Evolutionary conservation across 441 rosid species (phyloP).

Genomic region (Pelargonium citronellum): DNA sequence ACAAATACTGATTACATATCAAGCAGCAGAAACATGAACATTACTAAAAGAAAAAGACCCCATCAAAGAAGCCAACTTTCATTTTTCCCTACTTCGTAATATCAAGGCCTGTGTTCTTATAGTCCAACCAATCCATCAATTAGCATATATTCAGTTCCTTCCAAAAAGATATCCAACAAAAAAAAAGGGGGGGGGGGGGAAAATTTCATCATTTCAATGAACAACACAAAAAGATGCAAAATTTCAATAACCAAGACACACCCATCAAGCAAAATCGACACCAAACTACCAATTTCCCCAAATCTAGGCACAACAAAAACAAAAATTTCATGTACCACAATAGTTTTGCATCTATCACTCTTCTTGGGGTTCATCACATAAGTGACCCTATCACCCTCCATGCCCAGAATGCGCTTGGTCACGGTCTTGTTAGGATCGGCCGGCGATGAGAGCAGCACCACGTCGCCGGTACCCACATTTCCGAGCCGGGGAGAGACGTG

Average conservation of each 20-base stretch:
- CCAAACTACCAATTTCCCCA: not conserved
- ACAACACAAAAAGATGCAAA: not conserved
- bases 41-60: too few species aligned
- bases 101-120: not conserved
- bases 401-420: constrained; percentile 57
- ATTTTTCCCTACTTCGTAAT: too few species aligned
- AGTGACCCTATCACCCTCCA: constrained; percentile 62
- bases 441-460: constrained; percentile 67
- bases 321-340: constrained; percentile 36
- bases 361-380: constrained; percentile 40
- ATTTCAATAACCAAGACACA: not conserved
- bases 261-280: not conserved
- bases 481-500: constrained; percentile 60
- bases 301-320: not conserved
- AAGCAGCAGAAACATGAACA: too few species aligned
- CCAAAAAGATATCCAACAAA: too few species aligned
- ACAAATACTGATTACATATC: too few species aligned
- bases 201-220: not conserved
- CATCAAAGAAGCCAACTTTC: too few species aligned
- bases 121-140: not conserved
- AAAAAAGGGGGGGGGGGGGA: too few species aligned
- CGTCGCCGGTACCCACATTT: constrained; percentile 53
- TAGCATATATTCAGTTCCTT: not conserved
- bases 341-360: constrained; percentile 28
- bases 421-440: constrained; percentile 48